Base-by-base conservation (phyloP, 352 stramenopile species). In the Globisporangium rhizosaccharum region DNA sequence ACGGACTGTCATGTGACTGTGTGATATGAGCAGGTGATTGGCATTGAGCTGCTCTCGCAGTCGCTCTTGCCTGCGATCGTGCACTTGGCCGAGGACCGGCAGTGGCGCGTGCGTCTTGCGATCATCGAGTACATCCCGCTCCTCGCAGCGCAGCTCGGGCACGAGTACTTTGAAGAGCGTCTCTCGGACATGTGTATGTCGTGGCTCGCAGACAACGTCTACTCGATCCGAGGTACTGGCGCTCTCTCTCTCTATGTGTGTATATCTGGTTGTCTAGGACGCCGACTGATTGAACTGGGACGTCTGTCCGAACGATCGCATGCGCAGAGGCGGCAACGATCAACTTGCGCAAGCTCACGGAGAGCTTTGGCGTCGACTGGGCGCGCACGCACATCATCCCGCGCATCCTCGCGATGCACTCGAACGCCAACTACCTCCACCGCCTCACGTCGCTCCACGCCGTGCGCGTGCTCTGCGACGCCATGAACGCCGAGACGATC, bases 61-160 rank as follows among this genome's bases (percentile, higher is more conserved):
- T 98, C 90, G n/a, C 74, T 99, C 14, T 65, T 99, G 11, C 97
- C 97, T 47, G 96, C 96, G 48, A 98, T 99, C 75, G 76, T 98
- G 8, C 95, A 99, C 67, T 79, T 99, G 48, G 94, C 96, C 23
- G 92, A 99, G 81, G 97, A 99, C 79, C 82, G 86, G n/a, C 98
- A 99, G 72, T 99, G 97, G 97, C 85, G 96, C 61, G 97, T 99
- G 64, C 90, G 97, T 42, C 75, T 98, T 15, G 96, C 96, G 20
- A 98, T 99, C 68, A 99, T 99, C 75, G 87, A 99, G 70, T 97
- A 99, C 73, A 98, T 99, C 59, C 97, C 97, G 42, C 74, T 98
- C 47, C 71, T 99, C 41, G 97, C 96, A 4, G 88, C 92, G 59
- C 94, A 99, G 59, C 77, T 99, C 18, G 97, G 96, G 17, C 82